Base-by-base conservation (phyloP, 805 yeast species). In the Candida maris region DNA sequence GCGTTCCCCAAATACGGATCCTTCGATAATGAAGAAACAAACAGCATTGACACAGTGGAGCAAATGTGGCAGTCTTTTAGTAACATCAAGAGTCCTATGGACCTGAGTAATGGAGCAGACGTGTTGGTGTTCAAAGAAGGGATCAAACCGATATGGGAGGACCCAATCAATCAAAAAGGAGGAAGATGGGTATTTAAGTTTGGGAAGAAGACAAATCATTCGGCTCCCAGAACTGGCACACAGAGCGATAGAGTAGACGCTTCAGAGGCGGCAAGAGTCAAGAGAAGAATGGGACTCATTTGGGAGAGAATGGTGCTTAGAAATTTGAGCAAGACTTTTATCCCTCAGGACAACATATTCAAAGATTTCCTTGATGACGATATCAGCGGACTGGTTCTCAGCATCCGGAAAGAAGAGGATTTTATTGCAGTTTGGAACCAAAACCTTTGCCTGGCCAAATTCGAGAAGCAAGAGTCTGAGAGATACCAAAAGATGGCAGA, bases 71-170 rank as follows among this genome's bases (percentile, higher is more conserved):
- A 61, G 45, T 52, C 69, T 23, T 46, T 73, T 24, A 41, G 66
- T 7, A 55, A 57, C 19, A 48, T 76, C 39, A 68, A 67, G 44
- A 57, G 55, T 26, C 55, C 71, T 1, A 54, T 54, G 33, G 66
- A 65, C 26, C 56, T 72, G 39, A 57, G 63, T 14, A 54, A 57
- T 31, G 77, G 77, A 15, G 65, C 77, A 18, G 82, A 78, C 51
- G 64, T 72, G 37, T 72, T 76, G 41, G 56, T 79, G 7, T 79
- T 79, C 60, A 76, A 77, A 45, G 61, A 69, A 21, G 81, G 81
- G 2, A 67, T 77, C 24, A 71, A 73, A 45, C 85, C 85, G 8
- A 72, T 76, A 32, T 79, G 85, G 84, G 84, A 79, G 51, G 84
- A 79, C 51, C 79, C 80, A 6, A 62, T 68, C 33, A 79, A 79